phyloP scores from a whole-genome alignment of 1,284 basidiomycete species.

The Cryptococcus wingfieldii region DNA sequence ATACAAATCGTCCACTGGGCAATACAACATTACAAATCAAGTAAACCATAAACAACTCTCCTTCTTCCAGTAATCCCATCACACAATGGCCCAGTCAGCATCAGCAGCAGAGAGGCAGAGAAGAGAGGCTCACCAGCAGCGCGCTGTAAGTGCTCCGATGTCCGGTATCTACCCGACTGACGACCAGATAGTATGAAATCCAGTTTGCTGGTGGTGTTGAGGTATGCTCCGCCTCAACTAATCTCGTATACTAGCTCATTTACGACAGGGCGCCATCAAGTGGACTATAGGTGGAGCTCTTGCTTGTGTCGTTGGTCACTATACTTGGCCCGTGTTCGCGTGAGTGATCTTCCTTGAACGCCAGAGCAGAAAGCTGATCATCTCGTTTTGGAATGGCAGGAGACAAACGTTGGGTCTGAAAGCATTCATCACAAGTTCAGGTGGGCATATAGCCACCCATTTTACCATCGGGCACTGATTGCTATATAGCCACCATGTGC shows the following conservation, averaged over 20 bases:
- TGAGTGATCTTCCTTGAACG: conserved; percentile 38
- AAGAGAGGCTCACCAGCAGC: conserved; percentile 36
- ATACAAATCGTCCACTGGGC: no score
- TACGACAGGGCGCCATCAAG: conserved; percentile 57
- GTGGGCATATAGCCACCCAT: conserved; percentile 15
- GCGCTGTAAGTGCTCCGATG: conserved; percentile 21
- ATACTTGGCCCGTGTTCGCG: conserved; percentile 73
- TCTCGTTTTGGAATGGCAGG: conserved; percentile 46
- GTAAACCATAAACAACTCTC: no score
- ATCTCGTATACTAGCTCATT: not conserved
- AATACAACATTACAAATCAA: no score
- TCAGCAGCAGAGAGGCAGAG: conserved; percentile 28
- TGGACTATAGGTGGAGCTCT: conserved; percentile 59
- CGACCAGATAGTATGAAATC: conserved; percentile 30
- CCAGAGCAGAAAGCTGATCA: not conserved
- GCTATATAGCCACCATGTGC: conserved; percentile 55
- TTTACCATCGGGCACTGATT: not conserved
- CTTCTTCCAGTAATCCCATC: no score
- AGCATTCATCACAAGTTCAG: conserved; percentile 55
- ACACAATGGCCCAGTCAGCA: conserved; percentile 2
- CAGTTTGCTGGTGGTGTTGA: conserved; percentile 37
- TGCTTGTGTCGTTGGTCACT: conserved; percentile 63
- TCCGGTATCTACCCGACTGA: not conserved
- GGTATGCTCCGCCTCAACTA: conserved; percentile 12
- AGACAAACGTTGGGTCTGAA: conserved; percentile 77